Evolutionary conservation across 768 basidiomycete genomes (phyloP).

Genomic region (Asterophora lycoperdoides): DNA sequence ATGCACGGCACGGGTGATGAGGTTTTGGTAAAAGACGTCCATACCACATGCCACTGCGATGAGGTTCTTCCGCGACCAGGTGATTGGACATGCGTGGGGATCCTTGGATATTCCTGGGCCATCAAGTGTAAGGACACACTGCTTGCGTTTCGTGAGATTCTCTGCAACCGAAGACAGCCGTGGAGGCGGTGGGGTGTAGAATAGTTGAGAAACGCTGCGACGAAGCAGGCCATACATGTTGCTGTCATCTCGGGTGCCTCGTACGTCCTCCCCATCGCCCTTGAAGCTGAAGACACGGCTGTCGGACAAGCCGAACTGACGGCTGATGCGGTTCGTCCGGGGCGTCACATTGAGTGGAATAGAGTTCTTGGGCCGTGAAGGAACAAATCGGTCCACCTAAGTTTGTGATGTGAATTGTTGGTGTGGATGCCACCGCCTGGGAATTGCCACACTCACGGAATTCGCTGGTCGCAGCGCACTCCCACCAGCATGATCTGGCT

Average conservation of each 20-base stretch:
- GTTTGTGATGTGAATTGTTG: neutral
- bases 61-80: slow-evolving; percentile 55
- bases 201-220: slow-evolving; percentile 48
- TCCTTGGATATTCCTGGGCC: slow-evolving; percentile 57
- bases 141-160: slow-evolving; percentile 49
- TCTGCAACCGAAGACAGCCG: slow-evolving; percentile 50
- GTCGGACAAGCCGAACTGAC: slow-evolving; percentile 55
- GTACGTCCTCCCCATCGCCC: slow-evolving; percentile 30
- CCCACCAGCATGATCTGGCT: slow-evolving; percentile 9
- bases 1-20: slow-evolving; percentile 48
- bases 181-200: slow-evolving; percentile 26
- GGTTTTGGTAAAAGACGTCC: slow-evolving; percentile 61
- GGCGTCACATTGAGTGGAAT: slow-evolving; percentile 61
- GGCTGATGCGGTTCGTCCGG: slow-evolving; percentile 62
- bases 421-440: neutral
- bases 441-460: slow-evolving; percentile 11
- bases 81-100: slow-evolving; percentile 52
- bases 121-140: slow-evolving; percentile 58
- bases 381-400: slow-evolving; percentile 61
- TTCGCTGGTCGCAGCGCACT: slow-evolving; percentile 10
- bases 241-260: slow-evolving; percentile 26
- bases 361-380: slow-evolving; percentile 44
- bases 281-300: slow-evolving; percentile 52
- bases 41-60: slow-evolving; percentile 61
- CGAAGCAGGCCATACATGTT: slow-evolving; percentile 47